Evolutionary conservation across 768 basidiomycete species (phyloP).

Genomic region (Dentipellis fragilis): DNA sequence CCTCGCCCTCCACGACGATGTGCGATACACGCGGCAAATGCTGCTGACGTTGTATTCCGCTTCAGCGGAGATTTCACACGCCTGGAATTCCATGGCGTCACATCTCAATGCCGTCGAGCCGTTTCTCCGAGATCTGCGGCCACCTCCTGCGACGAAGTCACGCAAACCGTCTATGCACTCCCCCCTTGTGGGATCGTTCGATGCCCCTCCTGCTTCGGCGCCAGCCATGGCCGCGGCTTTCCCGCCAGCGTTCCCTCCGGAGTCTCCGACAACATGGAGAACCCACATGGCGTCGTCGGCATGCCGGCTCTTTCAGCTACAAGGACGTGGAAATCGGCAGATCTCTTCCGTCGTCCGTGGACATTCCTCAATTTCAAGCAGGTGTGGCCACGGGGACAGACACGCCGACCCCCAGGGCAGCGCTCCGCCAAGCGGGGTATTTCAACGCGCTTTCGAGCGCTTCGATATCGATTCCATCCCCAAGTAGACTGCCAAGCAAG

Average conservation of each 20-base stretch:
- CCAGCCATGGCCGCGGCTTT: conserved; percentile 17
- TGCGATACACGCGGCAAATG: conserved; percentile 82
- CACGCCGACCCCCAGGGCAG: conserved; percentile 18
- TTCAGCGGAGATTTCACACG: conserved; percentile 74
- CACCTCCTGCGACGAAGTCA: conserved; percentile 23
- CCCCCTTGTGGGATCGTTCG: not conserved
- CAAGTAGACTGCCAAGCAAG: conserved; percentile 1
- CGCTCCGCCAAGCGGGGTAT: conserved; percentile 16
- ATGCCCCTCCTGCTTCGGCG: conserved; percentile 13
- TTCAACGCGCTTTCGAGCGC: conserved; percentile 3
- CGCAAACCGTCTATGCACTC: conserved; percentile 19
- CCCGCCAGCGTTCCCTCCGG: conserved; percentile 12
- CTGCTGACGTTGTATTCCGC: conserved; percentile 83
- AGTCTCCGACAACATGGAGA: conserved; percentile 14
- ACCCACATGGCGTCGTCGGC: conserved; percentile 57
- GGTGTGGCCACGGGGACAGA: conserved; percentile 27
- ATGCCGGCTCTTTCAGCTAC: conserved; percentile 92
- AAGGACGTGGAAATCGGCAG: conserved; percentile 89
- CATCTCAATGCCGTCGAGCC: conserved; percentile 63
- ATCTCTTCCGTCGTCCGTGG: conserved; percentile 57
- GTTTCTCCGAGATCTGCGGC: conserved; percentile 39
- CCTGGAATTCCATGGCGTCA: conserved; percentile 71
- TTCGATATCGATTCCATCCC: not conserved
- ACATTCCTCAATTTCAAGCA: conserved; percentile 30
- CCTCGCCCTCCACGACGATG: conserved; percentile 64